Conservation (phyloP, 2,329 filamentous ascomycete genomes). For the Ceratocystis destructans region DNA sequence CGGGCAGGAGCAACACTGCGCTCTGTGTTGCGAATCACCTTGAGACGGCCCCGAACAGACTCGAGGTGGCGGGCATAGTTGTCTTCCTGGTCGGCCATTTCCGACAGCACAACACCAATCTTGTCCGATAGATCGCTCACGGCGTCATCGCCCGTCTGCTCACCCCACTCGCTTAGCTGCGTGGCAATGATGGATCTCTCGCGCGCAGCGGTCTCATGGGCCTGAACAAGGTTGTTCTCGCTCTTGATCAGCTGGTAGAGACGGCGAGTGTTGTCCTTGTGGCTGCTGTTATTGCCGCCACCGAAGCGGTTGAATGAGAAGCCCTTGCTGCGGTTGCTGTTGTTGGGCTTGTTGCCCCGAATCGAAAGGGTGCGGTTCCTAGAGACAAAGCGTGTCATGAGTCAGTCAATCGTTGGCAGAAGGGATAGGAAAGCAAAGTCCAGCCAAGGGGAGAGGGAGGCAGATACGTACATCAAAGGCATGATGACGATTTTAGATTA, state of each 20-base stretch:
- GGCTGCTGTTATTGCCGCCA: constrained; percentile 44
- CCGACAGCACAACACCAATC: constrained; percentile 78
- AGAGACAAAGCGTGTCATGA: neutral
- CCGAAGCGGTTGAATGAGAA: constrained; percentile 82
- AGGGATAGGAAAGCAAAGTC: neutral
- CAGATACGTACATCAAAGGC: constrained; percentile 17
- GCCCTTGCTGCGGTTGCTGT: constrained; percentile 42
- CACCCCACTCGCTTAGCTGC: constrained; percentile 93
- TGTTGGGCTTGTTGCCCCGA: constrained; percentile 28
- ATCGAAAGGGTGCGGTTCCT: constrained; percentile 19
- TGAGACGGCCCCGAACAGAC: constrained; percentile 67
- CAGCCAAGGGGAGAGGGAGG: neutral
- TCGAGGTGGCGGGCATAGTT: constrained; percentile 74
- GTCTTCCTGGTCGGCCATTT: constrained; percentile 91
- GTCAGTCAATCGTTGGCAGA: neutral
- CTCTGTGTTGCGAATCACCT: constrained; percentile 91
- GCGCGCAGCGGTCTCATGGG: constrained; percentile 70
- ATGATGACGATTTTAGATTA: constrained; percentile 11
- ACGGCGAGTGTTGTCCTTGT: constrained; percentile 78
- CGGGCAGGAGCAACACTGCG: constrained; percentile 85
- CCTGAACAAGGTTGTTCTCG: constrained; percentile 74
- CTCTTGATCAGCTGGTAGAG: constrained; percentile 90
- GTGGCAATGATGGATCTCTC: constrained; percentile 75
- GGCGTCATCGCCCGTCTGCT: constrained; percentile 74
- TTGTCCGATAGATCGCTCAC: constrained; percentile 90